These are phyloP conservation scores for Yarrowia deformans DNA, from an alignment of 805 yeast species.

Conservation along the genomic window DNA sequence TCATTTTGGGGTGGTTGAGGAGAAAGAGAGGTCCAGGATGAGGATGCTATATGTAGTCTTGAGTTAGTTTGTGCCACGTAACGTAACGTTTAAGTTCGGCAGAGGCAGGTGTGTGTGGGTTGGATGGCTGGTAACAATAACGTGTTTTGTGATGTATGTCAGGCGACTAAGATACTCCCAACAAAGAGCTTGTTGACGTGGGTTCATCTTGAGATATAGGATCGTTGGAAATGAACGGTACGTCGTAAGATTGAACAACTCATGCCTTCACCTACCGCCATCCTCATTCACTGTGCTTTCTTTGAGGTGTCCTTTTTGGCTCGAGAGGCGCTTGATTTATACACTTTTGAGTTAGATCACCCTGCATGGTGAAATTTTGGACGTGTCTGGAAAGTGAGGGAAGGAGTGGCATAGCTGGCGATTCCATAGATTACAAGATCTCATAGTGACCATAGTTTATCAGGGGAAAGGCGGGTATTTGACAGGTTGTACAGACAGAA, in stretches of 20 bases:
- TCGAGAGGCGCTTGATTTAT: slow-evolving; percentile 22
- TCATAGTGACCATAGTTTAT: too few relatives aligned
- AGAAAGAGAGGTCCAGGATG: slow-evolving; percentile 28
- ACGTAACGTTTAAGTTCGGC: slow-evolving; percentile 31
- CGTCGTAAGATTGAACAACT: too few relatives aligned
- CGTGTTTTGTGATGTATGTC: slow-evolving; percentile 8
- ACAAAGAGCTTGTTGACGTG: background rate
- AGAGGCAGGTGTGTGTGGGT: slow-evolving; percentile 12
- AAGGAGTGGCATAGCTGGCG: background rate
- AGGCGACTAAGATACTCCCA: background rate
- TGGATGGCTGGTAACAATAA: slow-evolving; percentile 18
- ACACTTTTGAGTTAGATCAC: slow-evolving; percentile 37
- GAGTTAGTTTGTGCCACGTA: slow-evolving; percentile 38
- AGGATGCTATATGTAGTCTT: slow-evolving; percentile 36
- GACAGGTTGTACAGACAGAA: too few relatives aligned
- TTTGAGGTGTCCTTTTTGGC: slow-evolving; percentile 32
- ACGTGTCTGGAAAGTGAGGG: slow-evolving; percentile 31
- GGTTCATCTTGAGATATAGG: too few relatives aligned
- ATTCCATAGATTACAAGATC: background rate
- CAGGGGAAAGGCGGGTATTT: too few relatives aligned
- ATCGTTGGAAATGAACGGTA: too few relatives aligned
- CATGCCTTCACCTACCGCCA: background rate
- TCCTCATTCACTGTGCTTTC: background rate
- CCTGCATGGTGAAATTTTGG: slow-evolving; percentile 37
- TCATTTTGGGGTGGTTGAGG: slow-evolving; percentile 49